Conservation (phyloP, 768 basidiomycete genomes). For the Tremella yokohamensis region DNA sequence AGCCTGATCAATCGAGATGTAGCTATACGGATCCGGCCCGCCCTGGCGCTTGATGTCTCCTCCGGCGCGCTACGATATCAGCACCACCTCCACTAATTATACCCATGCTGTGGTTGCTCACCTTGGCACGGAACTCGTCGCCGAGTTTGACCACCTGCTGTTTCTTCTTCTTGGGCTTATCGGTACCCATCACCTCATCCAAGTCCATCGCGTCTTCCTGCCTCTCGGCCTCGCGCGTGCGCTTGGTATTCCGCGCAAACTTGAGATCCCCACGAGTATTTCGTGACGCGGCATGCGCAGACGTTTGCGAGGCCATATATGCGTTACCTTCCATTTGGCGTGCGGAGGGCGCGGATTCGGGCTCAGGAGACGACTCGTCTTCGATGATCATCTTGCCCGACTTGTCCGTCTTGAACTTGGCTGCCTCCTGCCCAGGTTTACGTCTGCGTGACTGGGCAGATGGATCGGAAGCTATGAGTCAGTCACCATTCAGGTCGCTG, state of each 20-base stretch:
- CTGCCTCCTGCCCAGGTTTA: conserved; percentile 80
- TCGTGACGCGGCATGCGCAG: conserved; percentile 83
- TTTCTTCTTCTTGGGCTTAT: conserved; percentile 57
- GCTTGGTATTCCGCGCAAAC: conserved; percentile 97
- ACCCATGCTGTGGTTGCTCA: conserved; percentile 50
- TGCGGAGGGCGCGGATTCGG: conserved; percentile 10
- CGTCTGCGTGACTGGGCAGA: conserved; percentile 52
- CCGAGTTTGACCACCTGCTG: conserved; percentile 61
- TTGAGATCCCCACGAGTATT: conserved; percentile 79
- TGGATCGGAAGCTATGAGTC: conserved; percentile 33
- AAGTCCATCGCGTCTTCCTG: conserved; percentile 66
- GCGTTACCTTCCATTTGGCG: conserved; percentile 57
- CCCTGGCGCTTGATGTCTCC: conserved; percentile 87
- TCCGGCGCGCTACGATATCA: conserved; percentile 69
- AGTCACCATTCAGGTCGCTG: not conserved
- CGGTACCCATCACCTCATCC: conserved; percentile 57
- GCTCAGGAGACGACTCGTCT: conserved; percentile 55
- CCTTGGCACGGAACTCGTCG: conserved; percentile 94
- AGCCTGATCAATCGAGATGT: conserved; percentile 77
- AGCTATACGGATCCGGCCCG: conserved; percentile 85
- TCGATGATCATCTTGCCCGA: conserved; percentile 50
- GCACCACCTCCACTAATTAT: conserved; percentile 4
- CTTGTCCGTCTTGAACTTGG: conserved; percentile 80
- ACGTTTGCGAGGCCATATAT: conserved; percentile 76
- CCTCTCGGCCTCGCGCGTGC: conserved; percentile 70